Evolutionary conservation across 2,329 filamentous ascomycete genomes (phyloP).

Genomic region (Hypocreales sp.): DNA sequence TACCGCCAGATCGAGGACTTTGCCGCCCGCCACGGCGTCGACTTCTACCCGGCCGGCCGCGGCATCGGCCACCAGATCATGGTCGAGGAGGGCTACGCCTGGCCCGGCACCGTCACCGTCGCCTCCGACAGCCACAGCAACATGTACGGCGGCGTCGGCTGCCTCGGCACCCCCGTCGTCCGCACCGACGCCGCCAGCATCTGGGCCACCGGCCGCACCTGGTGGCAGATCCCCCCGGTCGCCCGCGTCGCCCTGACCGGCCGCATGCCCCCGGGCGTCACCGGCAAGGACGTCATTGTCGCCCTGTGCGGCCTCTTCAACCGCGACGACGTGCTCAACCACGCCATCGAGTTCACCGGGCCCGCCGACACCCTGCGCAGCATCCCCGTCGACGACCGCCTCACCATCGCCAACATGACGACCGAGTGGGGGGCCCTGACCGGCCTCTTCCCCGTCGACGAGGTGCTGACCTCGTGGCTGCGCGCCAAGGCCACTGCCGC

Average conservation of each 20-base stretch:
- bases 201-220: conserved; percentile 69
- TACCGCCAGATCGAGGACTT: conserved; percentile 73
- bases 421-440: conserved; percentile 65
- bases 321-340: conserved; percentile 78
- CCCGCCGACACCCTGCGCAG: conserved; percentile 61
- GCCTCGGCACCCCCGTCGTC: conserved; percentile 67
- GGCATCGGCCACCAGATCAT: conserved; percentile 89
- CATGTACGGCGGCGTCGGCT: conserved; percentile 70
- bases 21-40: conserved; percentile 59
- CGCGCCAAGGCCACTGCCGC: conserved; percentile 59
- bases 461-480: conserved; percentile 55
- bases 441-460: conserved; percentile 59
- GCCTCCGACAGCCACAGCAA: conserved; percentile 67
- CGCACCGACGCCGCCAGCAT: conserved; percentile 77
- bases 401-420: conserved; percentile 69
- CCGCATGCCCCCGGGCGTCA: conserved; percentile 60
- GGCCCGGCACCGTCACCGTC: conserved; percentile 73
- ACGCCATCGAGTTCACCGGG: conserved; percentile 77
- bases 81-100: conserved; percentile 61
- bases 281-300: conserved; percentile 88
- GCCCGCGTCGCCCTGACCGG: conserved; percentile 69
- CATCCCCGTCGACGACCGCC: conserved; percentile 54
- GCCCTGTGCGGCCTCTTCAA: conserved; percentile 76
- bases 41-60: conserved; percentile 61
- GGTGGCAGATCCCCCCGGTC: conserved; percentile 80